These are phyloP conservation scores for Tetradesmus lagerheimii DNA, from an alignment of 139 green algal genomes.

Conservation along the genomic window DNA sequence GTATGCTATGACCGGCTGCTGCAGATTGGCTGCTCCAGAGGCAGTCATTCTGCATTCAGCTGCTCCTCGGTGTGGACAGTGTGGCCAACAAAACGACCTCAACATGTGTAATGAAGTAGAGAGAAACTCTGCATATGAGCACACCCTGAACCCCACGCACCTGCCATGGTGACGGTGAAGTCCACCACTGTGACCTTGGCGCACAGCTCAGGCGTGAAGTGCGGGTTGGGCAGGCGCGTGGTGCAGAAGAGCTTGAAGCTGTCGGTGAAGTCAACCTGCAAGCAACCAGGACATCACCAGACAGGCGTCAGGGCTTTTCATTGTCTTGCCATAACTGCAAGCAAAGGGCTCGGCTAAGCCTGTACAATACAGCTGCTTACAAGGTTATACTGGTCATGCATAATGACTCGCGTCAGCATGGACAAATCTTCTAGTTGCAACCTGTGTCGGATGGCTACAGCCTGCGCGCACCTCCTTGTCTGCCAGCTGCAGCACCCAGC, in stretches of 20 bases:
- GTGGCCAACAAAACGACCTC: no score
- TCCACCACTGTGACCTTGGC: conserved; percentile 95
- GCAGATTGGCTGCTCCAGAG: no score
- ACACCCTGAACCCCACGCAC: neutral
- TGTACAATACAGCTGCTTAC: neutral
- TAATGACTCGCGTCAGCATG: no score
- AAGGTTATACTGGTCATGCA: neutral
- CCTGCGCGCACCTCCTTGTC: conserved; percentile 87
- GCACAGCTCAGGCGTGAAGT: conserved; percentile 94
- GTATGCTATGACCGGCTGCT: no score
- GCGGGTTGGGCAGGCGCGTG: conserved; percentile 92
- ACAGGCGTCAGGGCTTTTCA: neutral
- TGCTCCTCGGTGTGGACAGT: no score
- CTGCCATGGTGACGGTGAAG: conserved; percentile 95
- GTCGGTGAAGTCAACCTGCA: conserved; percentile 79
- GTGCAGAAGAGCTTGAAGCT: conserved; percentile 94
- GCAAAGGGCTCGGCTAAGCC: no score
- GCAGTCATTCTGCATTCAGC: no score
- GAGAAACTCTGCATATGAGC: no score
- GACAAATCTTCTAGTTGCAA: neutral
- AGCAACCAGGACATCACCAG: neutral
- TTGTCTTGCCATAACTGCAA: no score
- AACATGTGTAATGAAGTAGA: no score
- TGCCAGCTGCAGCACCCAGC: conserved; percentile 77
- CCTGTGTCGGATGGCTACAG: neutral